Evolutionary conservation across 2,329 filamentous ascomycete genomes (phyloP), one percentile per base, ranked within the genome.

Genomic region (Clarireedia homoeocarpa): DNA sequence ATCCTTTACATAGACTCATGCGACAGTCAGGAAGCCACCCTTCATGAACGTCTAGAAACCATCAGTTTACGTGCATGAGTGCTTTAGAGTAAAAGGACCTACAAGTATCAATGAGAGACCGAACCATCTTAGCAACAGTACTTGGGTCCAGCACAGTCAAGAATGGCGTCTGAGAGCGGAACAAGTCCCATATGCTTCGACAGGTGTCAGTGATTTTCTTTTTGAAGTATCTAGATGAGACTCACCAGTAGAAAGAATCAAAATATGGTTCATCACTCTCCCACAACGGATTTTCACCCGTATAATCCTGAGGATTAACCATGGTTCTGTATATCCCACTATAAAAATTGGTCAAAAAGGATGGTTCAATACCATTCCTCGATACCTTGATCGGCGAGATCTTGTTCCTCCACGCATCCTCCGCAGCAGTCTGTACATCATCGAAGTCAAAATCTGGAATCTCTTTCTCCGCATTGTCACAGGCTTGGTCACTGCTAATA

Each of bases 1-100:
- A 86, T 0, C 88, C 88, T 67, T 86, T 88, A 67, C 80, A 87
- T 0, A 89, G 75, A n/a, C 78, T 83, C 86, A 90, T 89, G 10
- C 67, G 59, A 40, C 67, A 68, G 39, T 68, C 67, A 40, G 67
- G 67, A 9, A 69, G 61, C 64, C 63, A 68, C n/a, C 67, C 87
- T 59, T 84, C 75, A 61, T 88, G 77, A 26, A 55, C 47, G 45
- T 55, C 53, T 55, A 12, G 20, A 5, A 9, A 20, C 7, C 5
- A 9, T 55, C 20, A 55, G 38, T 6, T 20, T 6, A 15, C 6
- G 17, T 3, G 42, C 26, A 44, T 4, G 17, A 45, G 6, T 3
- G 2, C 14, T 6, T 1, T 6, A 9, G 15, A 27, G 12, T 20
- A 15, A 17, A 7, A 20, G 14, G 5, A 76, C 76, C 6, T 9